Conservation (phyloP, 768 basidiomycete genomes). For the Kwoniella sp. region DNA sequence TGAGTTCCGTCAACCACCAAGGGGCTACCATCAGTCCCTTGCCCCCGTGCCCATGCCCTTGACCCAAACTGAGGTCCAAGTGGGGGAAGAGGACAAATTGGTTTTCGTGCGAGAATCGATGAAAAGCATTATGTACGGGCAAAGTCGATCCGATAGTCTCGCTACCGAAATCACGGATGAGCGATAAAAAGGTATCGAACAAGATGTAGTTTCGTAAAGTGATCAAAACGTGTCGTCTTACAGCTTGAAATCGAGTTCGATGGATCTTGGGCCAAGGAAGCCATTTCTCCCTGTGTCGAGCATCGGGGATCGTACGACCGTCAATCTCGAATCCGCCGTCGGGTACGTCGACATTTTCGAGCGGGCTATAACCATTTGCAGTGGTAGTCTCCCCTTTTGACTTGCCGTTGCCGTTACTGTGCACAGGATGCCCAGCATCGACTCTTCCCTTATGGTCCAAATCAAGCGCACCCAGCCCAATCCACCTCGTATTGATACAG, state of each 20-base stretch:
- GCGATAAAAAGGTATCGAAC: conserved; percentile 34
- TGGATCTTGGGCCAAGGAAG: conserved; percentile 19
- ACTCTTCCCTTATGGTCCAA: conserved; percentile 18
- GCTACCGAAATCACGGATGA: conserved; percentile 30
- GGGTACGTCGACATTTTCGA: conserved; percentile 4
- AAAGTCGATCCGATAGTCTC: conserved; percentile 27
- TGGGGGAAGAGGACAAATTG: conserved; percentile 30
- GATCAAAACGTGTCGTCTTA: conserved; percentile 25
- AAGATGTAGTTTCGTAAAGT: conserved; percentile 28
- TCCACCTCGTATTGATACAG: conserved; percentile 33
- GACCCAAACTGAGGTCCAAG: too few species aligned
- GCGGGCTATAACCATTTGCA: background rate
- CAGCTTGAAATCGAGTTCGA: conserved; percentile 31
- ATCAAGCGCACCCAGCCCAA: conserved; percentile 33
- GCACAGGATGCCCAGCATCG: conserved; percentile 1
- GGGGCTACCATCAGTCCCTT: conserved; percentile 14
- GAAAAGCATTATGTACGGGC: conserved; percentile 21
- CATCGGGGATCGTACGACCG: conserved; percentile 11
- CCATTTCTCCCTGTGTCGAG: conserved; percentile 13
- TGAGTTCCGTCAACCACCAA: conserved; percentile 18
- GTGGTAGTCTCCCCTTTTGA: background rate
- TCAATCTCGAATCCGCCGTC: conserved; percentile 14
- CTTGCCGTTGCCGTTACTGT: conserved; percentile 2
- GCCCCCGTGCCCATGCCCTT: too few species aligned
- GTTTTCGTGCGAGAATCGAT: conserved; percentile 28